phyloP scores from a whole-genome alignment of 2,329 filamentous ascomycete species.

The Fusarium xylarioides region DNA sequence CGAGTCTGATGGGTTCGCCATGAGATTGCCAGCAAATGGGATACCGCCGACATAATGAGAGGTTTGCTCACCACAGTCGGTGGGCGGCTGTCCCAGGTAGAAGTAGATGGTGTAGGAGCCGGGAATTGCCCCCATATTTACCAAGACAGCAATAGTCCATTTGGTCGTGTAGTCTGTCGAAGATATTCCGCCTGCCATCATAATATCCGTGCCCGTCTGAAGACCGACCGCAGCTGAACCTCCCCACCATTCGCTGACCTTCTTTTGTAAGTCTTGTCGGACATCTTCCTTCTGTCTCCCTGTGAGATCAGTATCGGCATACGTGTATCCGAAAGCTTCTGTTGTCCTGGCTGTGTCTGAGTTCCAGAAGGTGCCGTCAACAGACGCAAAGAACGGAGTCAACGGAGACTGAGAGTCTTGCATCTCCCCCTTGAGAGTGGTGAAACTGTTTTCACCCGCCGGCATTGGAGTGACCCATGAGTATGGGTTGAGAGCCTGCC shows the following conservation, averaged over 20 bases:
- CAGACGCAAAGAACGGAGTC: constrained; percentile 71
- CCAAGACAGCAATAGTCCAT: constrained; percentile 64
- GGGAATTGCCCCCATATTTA: background rate
- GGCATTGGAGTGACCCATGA: constrained; percentile 69
- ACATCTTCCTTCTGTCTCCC: constrained; percentile 38
- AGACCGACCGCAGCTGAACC: constrained; percentile 43
- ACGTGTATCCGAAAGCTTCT: constrained; percentile 76
- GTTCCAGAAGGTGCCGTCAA: constrained; percentile 72
- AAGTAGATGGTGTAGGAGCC: background rate
- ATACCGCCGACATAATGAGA: background rate
- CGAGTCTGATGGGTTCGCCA: background rate
- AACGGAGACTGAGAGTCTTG: constrained; percentile 66
- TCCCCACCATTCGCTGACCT: constrained; percentile 63
- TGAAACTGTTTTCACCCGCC: constrained; percentile 68
- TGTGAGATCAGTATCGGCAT: constrained; percentile 65
- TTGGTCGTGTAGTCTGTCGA: constrained; percentile 59
- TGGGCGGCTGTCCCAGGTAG: background rate
- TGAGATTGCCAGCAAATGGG: background rate
- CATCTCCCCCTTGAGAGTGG: constrained; percentile 61
- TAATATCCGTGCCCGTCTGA: background rate
- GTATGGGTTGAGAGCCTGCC: constrained; percentile 77
- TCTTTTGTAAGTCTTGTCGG: constrained; percentile 48
- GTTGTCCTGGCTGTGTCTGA: constrained; percentile 69
- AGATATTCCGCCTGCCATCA: constrained; percentile 28
- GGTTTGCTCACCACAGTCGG: background rate